phyloP scores from a whole-genome alignment of 352 stramenopile genomes.

The Globisporangium camurandrum region DNA sequence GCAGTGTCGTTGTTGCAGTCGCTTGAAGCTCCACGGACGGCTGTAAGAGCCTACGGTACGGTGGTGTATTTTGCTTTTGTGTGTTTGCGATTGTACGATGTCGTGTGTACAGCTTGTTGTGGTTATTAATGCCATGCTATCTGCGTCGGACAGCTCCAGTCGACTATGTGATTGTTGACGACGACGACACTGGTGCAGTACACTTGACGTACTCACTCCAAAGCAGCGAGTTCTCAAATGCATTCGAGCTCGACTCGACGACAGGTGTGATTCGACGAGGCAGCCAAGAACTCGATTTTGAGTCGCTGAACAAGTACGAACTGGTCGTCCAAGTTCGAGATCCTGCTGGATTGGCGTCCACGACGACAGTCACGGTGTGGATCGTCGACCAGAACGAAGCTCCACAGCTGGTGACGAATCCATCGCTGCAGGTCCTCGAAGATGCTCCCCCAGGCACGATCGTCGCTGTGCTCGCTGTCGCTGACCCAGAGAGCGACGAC shows the following conservation, averaged over 20 bases:
- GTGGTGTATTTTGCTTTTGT: no score
- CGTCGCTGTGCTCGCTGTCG: not conserved
- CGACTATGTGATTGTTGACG: conserved; percentile 8
- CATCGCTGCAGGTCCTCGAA: conserved; percentile 17
- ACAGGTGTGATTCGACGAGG: conserved; percentile 20
- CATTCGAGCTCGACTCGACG: conserved; percentile 5
- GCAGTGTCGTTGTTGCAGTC: conserved; percentile 16
- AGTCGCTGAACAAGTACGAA: conserved; percentile 22
- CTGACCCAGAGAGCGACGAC: conserved; percentile 4
- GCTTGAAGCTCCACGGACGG: conserved; percentile 13
- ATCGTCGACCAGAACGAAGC: conserved; percentile 25
- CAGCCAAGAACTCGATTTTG: conserved; percentile 17
- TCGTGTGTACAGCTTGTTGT: no score
- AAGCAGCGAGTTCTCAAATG: not conserved
- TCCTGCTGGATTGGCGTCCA: conserved; percentile 9
- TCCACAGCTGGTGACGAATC: conserved; percentile 11
- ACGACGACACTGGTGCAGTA: conserved; percentile 3
- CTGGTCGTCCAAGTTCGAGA: conserved; percentile 16
- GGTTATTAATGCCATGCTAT: no score
- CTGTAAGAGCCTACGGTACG: conserved; percentile 19
- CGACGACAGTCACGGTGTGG: conserved; percentile 16
- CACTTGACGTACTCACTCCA: conserved; percentile 6
- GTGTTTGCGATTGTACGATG: no score
- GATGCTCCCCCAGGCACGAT: not conserved
- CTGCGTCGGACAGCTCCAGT: conserved; percentile 1